These are phyloP conservation scores for Acarospora socialis DNA, from an alignment of 2,329 filamentous ascomycete species.

Conservation along the genomic window DNA sequence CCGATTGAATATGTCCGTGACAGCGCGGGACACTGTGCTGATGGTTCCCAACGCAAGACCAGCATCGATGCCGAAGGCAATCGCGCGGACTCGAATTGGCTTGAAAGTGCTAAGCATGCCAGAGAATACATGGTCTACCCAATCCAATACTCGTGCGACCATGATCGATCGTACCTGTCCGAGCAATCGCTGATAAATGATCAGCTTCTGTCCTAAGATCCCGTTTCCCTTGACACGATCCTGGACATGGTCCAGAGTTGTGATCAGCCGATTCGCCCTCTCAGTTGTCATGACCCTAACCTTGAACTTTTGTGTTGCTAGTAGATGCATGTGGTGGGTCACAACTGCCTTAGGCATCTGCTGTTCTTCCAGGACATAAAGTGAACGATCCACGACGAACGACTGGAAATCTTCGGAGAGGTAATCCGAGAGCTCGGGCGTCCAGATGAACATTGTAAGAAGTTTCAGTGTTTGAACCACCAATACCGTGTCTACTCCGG, in stretches of 20 bases:
- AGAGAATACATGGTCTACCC: slow-evolving; percentile 69
- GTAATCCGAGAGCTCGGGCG: slow-evolving; percentile 52
- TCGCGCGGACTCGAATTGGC: slow-evolving; percentile 61
- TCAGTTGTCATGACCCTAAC: slow-evolving; percentile 58
- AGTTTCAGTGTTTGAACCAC: slow-evolving; percentile 65
- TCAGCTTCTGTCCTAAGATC: slow-evolving; percentile 60
- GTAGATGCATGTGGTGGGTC: slow-evolving; percentile 64
- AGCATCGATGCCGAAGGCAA: slow-evolving; percentile 58
- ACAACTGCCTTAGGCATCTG: slow-evolving; percentile 61
- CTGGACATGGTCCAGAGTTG: slow-evolving; percentile 57
- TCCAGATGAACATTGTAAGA: slow-evolving; percentile 61
- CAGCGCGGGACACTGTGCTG: slow-evolving; percentile 49
- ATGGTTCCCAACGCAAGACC: slow-evolving; percentile 57
- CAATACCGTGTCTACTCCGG: slow-evolving; percentile 51
- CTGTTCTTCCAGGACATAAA: slow-evolving; percentile 55
- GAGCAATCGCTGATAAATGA: slow-evolving; percentile 65
- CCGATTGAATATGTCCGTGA: slow-evolving; percentile 49
- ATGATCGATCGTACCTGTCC: slow-evolving; percentile 58
- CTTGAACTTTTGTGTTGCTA: slow-evolving; percentile 68
- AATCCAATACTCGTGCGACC: slow-evolving; percentile 52
- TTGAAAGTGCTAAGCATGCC: slow-evolving; percentile 67
- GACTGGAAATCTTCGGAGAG: slow-evolving; percentile 65
- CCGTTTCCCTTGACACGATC: slow-evolving; percentile 65
- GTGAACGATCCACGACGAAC: slow-evolving; percentile 69
- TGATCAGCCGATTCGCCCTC: slow-evolving; percentile 56